A percentile compares a stretch with the other conserved stretches of the same genome.
These are phyloP conservation scores for Gyromitra esculenta DNA, from an alignment of 2,329 filamentous ascomycete species.

Conservation along the genomic window DNA sequence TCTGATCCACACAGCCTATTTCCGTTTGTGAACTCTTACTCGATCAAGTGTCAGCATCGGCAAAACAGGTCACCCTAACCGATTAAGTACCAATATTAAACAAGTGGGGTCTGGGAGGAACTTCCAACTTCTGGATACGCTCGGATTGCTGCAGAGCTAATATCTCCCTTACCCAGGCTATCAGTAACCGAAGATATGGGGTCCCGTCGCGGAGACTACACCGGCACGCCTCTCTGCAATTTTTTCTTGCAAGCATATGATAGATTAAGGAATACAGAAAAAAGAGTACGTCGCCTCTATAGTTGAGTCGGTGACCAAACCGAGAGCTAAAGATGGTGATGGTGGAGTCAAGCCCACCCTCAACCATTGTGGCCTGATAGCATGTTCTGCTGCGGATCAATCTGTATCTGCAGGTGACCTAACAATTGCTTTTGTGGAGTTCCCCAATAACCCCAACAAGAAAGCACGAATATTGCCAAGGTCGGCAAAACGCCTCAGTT, in stretches of 20 bases:
- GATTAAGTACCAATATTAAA: not conserved
- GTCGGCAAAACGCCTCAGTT: not conserved
- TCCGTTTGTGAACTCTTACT: constrained; percentile 9
- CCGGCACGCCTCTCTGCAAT: not conserved
- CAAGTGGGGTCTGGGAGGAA: not conserved
- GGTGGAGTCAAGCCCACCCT: not conserved
- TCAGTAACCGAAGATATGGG: not conserved
- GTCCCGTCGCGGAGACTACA: not conserved
- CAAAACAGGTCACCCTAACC: constrained; percentile 21
- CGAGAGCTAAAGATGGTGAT: not conserved
- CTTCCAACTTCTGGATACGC: not conserved
- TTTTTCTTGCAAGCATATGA: constrained; percentile 8
- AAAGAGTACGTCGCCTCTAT: not conserved
- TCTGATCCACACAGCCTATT: constrained; percentile 18
- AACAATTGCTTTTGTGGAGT: not conserved
- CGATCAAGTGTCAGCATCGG: constrained; percentile 10
- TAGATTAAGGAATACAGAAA: not conserved
- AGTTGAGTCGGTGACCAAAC: constrained; percentile 4
- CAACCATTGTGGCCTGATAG: not conserved
- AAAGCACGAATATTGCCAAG: constrained; percentile 28
- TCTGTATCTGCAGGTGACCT: constrained; percentile 7
- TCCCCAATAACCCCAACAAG: not conserved
- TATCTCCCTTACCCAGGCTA: not conserved
- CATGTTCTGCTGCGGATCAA: not conserved
- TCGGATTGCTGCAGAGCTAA: not conserved